Evolutionary conservation across 192 early-diverging fungal genomes (phyloP).

Genomic region (Entomortierella parvispora): DNA sequence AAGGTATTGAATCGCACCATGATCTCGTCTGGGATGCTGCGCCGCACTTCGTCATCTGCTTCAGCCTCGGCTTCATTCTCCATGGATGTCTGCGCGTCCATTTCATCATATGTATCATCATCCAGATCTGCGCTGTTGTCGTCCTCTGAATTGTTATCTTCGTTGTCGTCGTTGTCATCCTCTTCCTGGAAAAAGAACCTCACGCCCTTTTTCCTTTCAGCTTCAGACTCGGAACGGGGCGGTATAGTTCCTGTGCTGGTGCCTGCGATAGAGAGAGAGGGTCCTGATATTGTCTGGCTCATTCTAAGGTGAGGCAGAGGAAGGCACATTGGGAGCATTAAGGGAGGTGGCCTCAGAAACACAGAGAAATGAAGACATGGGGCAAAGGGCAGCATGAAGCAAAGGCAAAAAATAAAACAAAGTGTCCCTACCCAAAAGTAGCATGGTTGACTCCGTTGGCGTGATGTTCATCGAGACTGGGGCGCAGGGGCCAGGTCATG

Average conservation of each 20-base stretch:
- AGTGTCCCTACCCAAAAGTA: constrained; percentile 24
- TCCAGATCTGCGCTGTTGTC: constrained; percentile 11
- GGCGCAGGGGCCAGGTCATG: constrained; percentile 37
- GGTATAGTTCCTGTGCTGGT: background rate
- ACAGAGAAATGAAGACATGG: too few species aligned
- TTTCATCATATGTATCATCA: constrained; percentile 23
- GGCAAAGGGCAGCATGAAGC: too few species aligned
- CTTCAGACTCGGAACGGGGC: constrained; percentile 7
- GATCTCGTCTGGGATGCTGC: constrained; percentile 5
- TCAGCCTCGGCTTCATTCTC: constrained; percentile 6
- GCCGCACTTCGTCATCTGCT: constrained; percentile 16
- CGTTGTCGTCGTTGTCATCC: constrained; percentile 8
- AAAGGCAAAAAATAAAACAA: background rate
- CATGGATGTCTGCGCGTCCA: background rate
- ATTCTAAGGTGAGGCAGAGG: background rate
- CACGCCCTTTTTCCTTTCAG: constrained; percentile 32
- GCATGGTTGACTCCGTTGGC: constrained; percentile 3
- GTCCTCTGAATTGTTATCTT: constrained; percentile 9
- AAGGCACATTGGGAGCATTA: too few species aligned
- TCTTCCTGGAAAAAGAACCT: constrained; percentile 21
- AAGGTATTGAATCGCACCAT: constrained; percentile 18
- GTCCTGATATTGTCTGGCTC: background rate
- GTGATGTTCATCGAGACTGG: constrained; percentile 29
- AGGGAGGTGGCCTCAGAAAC: too few species aligned
- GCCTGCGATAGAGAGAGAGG: too few species aligned